Percentiles rank a stretch among this genome's conserved stretches.
These are phyloP conservation scores for Phylloporus gajari DNA, from an alignment of 1,284 basidiomycete genomes.

Conservation along the genomic window DNA sequence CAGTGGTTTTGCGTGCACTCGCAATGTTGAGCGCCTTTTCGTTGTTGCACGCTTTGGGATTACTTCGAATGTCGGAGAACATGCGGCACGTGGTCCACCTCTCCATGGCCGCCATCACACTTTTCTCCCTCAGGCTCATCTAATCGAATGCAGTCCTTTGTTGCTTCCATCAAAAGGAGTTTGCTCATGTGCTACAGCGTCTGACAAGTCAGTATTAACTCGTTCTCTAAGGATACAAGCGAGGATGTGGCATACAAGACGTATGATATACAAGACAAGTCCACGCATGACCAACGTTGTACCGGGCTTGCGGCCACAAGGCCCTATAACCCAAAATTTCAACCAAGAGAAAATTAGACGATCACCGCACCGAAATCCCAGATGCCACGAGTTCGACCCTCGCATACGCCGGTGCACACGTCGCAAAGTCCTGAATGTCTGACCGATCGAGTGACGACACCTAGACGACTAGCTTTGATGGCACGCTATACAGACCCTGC, in stretches of 20 bases:
- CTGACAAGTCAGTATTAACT: background rate
- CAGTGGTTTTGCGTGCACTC: no score
- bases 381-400: constrained; percentile 28
- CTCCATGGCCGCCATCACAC: no score
- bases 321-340: background rate
- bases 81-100: no score
- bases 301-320: background rate
- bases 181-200: background rate
- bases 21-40: no score
- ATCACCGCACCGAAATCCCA: background rate
- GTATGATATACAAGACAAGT: background rate
- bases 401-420: constrained; percentile 20
- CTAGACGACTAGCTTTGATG: constrained; percentile 33
- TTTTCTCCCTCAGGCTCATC: no score
- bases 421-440: constrained; percentile 31
- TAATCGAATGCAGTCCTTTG: no score
- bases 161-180: no score
- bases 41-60: no score
- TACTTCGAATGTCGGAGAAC: no score
- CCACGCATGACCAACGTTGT: background rate
- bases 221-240: background rate
- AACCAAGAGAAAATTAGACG: background rate
- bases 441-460: constrained; percentile 18
- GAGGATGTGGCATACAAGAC: background rate
- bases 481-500: constrained; percentile 15